Conservation (phyloP, 1,139 yeast genomes). For the Casaregolazyma suthepensis region DNA sequence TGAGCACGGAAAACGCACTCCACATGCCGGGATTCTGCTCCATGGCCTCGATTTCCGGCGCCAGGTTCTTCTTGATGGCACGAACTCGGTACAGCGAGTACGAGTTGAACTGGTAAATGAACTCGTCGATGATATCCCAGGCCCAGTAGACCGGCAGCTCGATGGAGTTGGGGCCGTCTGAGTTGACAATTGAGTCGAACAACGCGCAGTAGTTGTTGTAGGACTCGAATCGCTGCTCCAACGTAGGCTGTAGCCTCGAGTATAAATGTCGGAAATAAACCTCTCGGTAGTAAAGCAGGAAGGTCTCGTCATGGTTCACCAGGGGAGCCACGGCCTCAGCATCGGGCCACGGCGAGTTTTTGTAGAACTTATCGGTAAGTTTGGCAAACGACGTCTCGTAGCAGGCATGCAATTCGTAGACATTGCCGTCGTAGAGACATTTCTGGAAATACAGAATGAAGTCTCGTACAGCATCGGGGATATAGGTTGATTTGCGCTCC, state of each 20-base stretch:
- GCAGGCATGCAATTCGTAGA: conserved; percentile 39
- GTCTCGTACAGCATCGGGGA: conserved; percentile 42
- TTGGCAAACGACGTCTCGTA: conserved; percentile 42
- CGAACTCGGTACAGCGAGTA: conserved; percentile 40
- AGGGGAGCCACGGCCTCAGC: conserved; percentile 41
- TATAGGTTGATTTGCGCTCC: conserved; percentile 10
- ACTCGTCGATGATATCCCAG: conserved; percentile 48
- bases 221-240: conserved; percentile 42
- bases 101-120: conserved; percentile 45
- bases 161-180: conserved; percentile 38
- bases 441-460: conserved; percentile 41
- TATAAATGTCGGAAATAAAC: conserved; percentile 45
- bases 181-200: conserved; percentile 41
- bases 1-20: conserved; percentile 44
- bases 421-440: conserved; percentile 39
- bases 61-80: conserved; percentile 31
- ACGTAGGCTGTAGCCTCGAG: conserved; percentile 38
- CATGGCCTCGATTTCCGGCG: conserved; percentile 34
- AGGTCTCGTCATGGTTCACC: conserved; percentile 41
- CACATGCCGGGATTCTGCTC: conserved; percentile 39
- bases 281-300: conserved; percentile 42
- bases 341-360: conserved; percentile 41
- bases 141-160: conserved; percentile 45
- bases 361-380: conserved; percentile 41
- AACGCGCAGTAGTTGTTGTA: conserved; percentile 45